Evolutionary conservation across 2,329 filamentous ascomycete species (phyloP).

Genomic region (Fonsecaea pugnacius): DNA sequence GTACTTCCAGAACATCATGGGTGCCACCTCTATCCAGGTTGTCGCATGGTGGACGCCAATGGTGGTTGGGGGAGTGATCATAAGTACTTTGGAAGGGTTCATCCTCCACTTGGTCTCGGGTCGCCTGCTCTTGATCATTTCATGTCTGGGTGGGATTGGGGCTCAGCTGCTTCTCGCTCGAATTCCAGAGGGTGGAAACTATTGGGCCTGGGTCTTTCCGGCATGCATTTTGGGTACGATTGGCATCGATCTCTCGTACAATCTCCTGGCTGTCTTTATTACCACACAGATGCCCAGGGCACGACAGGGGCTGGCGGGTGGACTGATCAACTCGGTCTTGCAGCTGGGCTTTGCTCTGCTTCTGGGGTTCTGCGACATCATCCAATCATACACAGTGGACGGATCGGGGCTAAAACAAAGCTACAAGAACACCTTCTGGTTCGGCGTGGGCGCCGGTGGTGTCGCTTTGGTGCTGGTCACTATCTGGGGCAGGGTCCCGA

Average conservation of each 20-base stretch:
- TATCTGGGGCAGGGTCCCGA: conserved; percentile 59
- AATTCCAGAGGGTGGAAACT: conserved; percentile 60
- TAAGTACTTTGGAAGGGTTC: conserved; percentile 66
- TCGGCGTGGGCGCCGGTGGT: conserved; percentile 61
- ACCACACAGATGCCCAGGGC: conserved; percentile 70
- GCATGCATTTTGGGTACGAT: conserved; percentile 66
- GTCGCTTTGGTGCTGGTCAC: conserved; percentile 59
- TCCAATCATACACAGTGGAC: conserved; percentile 54
- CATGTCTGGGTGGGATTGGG: conserved; percentile 63
- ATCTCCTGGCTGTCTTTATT: conserved; percentile 76
- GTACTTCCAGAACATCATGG: conserved; percentile 68
- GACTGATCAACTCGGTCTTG: conserved; percentile 70
- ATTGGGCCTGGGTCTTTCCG: conserved; percentile 77
- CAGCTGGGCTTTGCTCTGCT: conserved; percentile 74
- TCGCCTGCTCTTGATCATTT: conserved; percentile 65
- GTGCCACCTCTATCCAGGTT: conserved; percentile 63
- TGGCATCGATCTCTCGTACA: conserved; percentile 76
- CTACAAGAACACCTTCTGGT: conserved; percentile 63
- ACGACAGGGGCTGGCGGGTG: conserved; percentile 73
- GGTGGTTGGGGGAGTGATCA: conserved; percentile 68
- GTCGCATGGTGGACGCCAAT: conserved; percentile 73
- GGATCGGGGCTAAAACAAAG: conserved; percentile 53
- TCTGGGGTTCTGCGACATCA: conserved; percentile 71
- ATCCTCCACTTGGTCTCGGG: conserved; percentile 70
- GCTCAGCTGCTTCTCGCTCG: conserved; percentile 67